These are phyloP conservation scores for Balamuthia mandrillaris DNA, from an alignment of 208 protist species.

Conservation along the genomic window DNA sequence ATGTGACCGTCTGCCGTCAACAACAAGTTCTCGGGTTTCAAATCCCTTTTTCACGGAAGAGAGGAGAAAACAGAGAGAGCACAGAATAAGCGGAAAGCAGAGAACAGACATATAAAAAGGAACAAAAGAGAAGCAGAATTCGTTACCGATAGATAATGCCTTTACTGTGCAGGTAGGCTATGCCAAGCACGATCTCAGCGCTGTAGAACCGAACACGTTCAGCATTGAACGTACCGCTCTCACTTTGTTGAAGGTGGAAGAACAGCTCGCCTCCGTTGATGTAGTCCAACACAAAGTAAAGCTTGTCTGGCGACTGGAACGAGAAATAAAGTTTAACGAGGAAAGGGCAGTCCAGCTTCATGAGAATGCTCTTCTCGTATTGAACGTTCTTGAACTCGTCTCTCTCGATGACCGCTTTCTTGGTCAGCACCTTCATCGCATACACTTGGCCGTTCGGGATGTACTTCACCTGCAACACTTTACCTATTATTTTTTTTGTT, in stretches of 20 bases:
- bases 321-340: slow-evolving; percentile 69
- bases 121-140: neutral
- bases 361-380: slow-evolving; percentile 51
- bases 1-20: neutral
- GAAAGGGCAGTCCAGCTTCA: slow-evolving; percentile 61
- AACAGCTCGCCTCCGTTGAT: slow-evolving; percentile 60
- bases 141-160: slow-evolving; percentile 37
- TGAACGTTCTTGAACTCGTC: slow-evolving; percentile 44
- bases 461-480: slow-evolving; percentile 71
- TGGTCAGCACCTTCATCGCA: slow-evolving; percentile 76
- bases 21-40: slow-evolving; percentile 24
- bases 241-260: neutral
- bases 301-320: slow-evolving; percentile 71
- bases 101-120: neutral
- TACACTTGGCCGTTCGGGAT: slow-evolving; percentile 64
- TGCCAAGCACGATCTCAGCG: slow-evolving; percentile 65
- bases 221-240: neutral
- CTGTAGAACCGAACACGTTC: slow-evolving; percentile 56
- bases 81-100: neutral
- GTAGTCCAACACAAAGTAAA: slow-evolving; percentile 62
- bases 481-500: neutral
- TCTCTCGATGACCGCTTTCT: slow-evolving; percentile 40
- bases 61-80: neutral
- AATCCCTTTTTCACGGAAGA: neutral
- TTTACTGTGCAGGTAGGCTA: slow-evolving; percentile 65